A percentile compares a stretch with the other conserved stretches of the same genome.
phyloP scores from a whole-genome alignment of 768 basidiomycete genomes.

The Lactarius akahatsu region DNA sequence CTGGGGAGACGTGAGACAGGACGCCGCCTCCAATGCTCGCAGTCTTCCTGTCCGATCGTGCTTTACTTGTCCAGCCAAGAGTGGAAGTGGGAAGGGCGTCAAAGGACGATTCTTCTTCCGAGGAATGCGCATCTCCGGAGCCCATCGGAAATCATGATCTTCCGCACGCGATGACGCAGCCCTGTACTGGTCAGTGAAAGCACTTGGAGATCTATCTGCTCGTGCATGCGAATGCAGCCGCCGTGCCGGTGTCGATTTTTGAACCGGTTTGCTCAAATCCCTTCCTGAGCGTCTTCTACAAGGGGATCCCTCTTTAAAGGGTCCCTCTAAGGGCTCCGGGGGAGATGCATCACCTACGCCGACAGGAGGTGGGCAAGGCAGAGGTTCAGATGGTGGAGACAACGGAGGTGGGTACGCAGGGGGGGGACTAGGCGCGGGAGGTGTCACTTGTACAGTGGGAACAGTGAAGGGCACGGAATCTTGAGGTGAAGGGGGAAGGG shows the following conservation, averaged over 20 bases:
- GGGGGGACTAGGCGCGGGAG: conserved; percentile 15
- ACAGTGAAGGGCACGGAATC: conserved; percentile 7
- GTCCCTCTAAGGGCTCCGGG: not conserved
- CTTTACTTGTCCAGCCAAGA: not conserved
- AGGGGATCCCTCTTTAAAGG: not conserved
- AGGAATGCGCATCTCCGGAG: not conserved
- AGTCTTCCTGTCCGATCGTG: conserved; percentile 1
- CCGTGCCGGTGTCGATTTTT: not conserved
- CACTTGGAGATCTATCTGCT: not conserved
- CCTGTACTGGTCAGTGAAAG: not conserved
- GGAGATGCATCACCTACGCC: not conserved
- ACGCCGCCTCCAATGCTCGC: conserved; percentile 4
- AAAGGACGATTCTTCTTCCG: conserved; percentile 15
- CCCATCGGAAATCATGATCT: not conserved
- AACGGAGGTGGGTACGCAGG: conserved; percentile 22
- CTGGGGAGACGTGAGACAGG: conserved; percentile 6
- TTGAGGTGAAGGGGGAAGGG: conserved; percentile 21
- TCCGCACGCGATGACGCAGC: not conserved
- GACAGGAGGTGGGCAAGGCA: conserved; percentile 14
- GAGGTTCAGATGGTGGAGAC: conserved; percentile 13
- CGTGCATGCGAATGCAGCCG: conserved; percentile 3
- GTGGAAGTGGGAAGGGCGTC: conserved; percentile 20
- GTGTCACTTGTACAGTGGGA: conserved; percentile 18
- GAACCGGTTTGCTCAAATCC: conserved; percentile 1
- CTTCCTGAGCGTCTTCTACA: conserved; percentile 3